phyloP scores from a whole-genome alignment of 345 rosid species.

The Hibiscus trionum region DNA sequence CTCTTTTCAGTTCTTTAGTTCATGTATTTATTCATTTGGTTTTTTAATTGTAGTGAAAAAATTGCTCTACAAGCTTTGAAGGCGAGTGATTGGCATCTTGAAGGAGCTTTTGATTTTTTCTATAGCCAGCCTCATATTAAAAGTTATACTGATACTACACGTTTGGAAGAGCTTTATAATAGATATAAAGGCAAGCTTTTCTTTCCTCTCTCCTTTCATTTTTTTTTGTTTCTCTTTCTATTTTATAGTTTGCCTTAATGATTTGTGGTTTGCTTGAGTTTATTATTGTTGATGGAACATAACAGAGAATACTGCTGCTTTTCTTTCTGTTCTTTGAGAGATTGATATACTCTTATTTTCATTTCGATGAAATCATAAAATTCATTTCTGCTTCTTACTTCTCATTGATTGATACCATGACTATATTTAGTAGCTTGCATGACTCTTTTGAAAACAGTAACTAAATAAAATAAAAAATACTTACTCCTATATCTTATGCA shows the following conservation, averaged over 20 bases:
- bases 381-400: background rate
- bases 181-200: constrained; percentile 71
- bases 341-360: background rate
- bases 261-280: background rate
- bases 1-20: background rate
- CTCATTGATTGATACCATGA: background rate
- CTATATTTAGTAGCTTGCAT: background rate
- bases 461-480: background rate
- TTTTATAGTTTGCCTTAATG: background rate
- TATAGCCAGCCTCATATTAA: constrained; percentile 76
- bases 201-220: background rate
- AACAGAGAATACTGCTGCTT: background rate
- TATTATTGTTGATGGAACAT: background rate
- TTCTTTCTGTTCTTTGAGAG: background rate
- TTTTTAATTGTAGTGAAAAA: constrained; percentile 61
- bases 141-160: constrained; percentile 63
- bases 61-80: constrained; percentile 75
- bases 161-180: constrained; percentile 87
- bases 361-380: background rate
- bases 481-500: constrained; percentile 23
- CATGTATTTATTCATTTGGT: background rate
- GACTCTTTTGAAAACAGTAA: background rate
- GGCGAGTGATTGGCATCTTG: constrained; percentile 91
- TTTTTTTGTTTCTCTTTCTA: background rate
- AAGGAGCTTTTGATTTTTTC: constrained; percentile 89